Evolutionary conservation across 2,329 filamentous ascomycete species (phyloP).

Genomic region (Calonectria ilicicola): DNA sequence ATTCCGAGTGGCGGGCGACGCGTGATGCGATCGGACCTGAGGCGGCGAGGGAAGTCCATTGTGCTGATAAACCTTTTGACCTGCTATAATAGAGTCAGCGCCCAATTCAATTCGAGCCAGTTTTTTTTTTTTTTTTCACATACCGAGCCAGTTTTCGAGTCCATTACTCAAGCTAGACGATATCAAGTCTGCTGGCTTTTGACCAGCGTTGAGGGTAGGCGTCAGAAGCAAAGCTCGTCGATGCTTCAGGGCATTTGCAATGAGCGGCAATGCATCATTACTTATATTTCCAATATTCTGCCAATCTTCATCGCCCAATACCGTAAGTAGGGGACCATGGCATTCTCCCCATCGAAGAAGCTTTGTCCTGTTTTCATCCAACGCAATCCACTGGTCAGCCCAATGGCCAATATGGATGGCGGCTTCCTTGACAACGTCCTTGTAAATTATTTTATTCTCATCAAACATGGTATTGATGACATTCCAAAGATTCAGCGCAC

Average conservation of each 20-base stretch:
- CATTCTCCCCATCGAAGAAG: constrained; percentile 46
- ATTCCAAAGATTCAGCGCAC: constrained; percentile 62
- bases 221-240: constrained; percentile 45
- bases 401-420: constrained; percentile 49
- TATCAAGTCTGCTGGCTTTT: constrained; percentile 41
- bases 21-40: constrained; percentile 30
- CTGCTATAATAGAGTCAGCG: constrained; percentile 42
- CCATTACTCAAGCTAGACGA: constrained; percentile 40
- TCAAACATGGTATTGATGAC: constrained; percentile 55
- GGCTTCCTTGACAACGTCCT: constrained; percentile 38
- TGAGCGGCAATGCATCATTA: constrained; percentile 44
- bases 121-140: constrained; percentile 25
- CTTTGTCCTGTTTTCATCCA: constrained; percentile 44
- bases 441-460: constrained; percentile 53
- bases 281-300: constrained; percentile 43
- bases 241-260: constrained; percentile 48
- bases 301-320: constrained; percentile 45
- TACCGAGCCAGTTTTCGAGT: constrained; percentile 54
- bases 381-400: constrained; percentile 51
- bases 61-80: constrained; percentile 39
- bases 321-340: constrained; percentile 40
- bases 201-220: constrained; percentile 6
- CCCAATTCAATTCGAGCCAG: neutral
- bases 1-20: constrained; percentile 34
- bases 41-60: constrained; percentile 47